Conservation (phyloP, 768 basidiomycete species). For the Lanmaoa pseudosensibilis region DNA sequence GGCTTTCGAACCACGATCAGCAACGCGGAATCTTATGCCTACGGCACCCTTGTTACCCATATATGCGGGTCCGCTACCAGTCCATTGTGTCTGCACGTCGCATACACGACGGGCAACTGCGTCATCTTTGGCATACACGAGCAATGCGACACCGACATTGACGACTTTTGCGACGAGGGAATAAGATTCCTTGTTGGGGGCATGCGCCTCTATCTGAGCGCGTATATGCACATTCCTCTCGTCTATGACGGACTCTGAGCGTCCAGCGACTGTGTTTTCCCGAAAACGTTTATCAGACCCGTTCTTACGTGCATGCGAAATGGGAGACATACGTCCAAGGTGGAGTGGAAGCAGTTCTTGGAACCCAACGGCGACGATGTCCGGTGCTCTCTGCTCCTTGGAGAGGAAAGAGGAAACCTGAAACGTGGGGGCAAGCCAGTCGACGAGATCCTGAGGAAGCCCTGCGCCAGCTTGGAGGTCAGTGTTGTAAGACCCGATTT, state of each 20-base stretch:
- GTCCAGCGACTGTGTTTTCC: constrained; percentile 63
- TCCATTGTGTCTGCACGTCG: constrained; percentile 75
- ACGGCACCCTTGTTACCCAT: constrained; percentile 98
- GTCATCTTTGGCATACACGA: constrained; percentile 82
- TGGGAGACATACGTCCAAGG: constrained; percentile 67
- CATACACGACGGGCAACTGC: constrained; percentile 56
- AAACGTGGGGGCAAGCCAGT: constrained; percentile 86
- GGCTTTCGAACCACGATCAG: constrained; percentile 47
- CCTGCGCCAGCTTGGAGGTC: constrained; percentile 78
- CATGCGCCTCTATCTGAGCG: constrained; percentile 68
- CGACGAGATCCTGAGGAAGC: constrained; percentile 81
- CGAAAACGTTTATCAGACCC: constrained; percentile 8
- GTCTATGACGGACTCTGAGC: constrained; percentile 68
- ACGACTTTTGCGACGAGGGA: constrained; percentile 75
- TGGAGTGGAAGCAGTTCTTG: constrained; percentile 92
- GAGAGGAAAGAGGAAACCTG: constrained; percentile 74
- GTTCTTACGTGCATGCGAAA: background rate
- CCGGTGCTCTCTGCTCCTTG: constrained; percentile 64
- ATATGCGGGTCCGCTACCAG: constrained; percentile 65
- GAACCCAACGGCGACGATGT: constrained; percentile 88
- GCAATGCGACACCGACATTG: constrained; percentile 83
- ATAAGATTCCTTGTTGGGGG: constrained; percentile 73
- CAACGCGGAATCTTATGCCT: constrained; percentile 77
- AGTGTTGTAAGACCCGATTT: constrained; percentile 89
- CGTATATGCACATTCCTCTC: constrained; percentile 71